Conservation (phyloP, 768 basidiomycete genomes). For the Termitomyces sp. region DNA sequence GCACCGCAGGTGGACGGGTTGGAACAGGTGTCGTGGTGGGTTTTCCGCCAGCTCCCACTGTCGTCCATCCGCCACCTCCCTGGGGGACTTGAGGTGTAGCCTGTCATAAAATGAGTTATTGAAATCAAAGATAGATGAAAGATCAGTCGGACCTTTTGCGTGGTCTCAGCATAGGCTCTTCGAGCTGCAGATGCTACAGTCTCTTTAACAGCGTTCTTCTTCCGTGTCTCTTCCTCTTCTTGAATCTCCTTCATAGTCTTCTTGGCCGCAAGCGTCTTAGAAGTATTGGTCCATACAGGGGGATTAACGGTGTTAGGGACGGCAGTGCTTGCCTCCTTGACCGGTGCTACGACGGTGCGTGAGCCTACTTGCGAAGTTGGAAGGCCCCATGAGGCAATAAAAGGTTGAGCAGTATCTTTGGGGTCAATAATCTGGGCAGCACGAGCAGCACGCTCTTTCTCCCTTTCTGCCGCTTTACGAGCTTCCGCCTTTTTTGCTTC, state of each 20-base stretch:
- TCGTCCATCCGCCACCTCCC: slow-evolving; percentile 69
- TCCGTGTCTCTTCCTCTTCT: slow-evolving; percentile 91
- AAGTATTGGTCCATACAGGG: slow-evolving; percentile 72
- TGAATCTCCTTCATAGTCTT: slow-evolving; percentile 99
- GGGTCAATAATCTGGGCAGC: slow-evolving; percentile 29
- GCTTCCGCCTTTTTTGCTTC: slow-evolving; percentile 80
- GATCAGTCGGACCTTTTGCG: slow-evolving; percentile 52
- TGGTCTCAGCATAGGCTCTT: slow-evolving; percentile 75
- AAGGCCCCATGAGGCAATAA: slow-evolving; percentile 79
- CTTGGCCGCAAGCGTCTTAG: slow-evolving; percentile 53
- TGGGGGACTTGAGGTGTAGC: slow-evolving; percentile 16
- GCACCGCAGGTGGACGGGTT: slow-evolving; percentile 23
- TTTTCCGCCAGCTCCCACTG: slow-evolving; percentile 80
- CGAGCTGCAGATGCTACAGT: slow-evolving; percentile 52
- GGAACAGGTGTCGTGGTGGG: slow-evolving; percentile 27
- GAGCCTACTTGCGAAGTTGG: slow-evolving; percentile 76
- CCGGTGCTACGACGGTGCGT: slow-evolving; percentile 27
- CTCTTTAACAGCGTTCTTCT: slow-evolving; percentile 61
- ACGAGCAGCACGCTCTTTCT: slow-evolving; percentile 59
- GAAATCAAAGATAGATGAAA: neutral
- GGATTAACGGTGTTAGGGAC: slow-evolving; percentile 28
- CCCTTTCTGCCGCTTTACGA: slow-evolving; percentile 69
- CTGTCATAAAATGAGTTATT: slow-evolving; percentile 17
- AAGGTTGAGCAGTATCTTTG: slow-evolving; percentile 55
- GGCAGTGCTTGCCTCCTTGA: slow-evolving; percentile 35